Conservation (phyloP, 805 yeast genomes). For the Jamesozyma spencerorum region DNA sequence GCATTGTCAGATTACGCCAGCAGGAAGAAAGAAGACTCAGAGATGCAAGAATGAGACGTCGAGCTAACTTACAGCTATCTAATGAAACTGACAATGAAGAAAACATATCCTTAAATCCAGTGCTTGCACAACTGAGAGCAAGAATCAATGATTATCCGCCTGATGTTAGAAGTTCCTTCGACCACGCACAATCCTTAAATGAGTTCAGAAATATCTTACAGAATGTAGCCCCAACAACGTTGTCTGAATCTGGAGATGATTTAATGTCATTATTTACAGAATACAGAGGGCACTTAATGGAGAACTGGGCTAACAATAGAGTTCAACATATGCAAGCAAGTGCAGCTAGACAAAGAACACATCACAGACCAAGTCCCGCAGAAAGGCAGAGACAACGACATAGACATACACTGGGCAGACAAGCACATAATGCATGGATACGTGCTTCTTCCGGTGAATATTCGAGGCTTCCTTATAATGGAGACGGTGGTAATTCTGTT, state of each 20-base stretch:
- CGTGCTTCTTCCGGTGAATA: background rate
- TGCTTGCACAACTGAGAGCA: conserved; percentile 9
- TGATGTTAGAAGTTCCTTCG: conserved; percentile 19
- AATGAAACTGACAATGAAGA: background rate
- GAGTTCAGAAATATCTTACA: conserved; percentile 19
- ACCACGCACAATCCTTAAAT: conserved; percentile 17
- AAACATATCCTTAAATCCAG: conserved; percentile 5
- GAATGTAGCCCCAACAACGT: conserved; percentile 14
- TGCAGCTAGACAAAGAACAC: background rate
- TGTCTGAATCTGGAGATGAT: conserved; percentile 16
- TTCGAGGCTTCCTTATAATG: background rate
- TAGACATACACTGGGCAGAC: background rate
- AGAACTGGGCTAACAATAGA: conserved; percentile 14
- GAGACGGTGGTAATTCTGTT: conserved; percentile 6
- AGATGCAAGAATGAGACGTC: conserved; percentile 1
- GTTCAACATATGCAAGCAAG: background rate
- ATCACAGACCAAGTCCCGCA: conserved; percentile 1
- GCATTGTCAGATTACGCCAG: conserved; percentile 7
- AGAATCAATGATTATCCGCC: conserved; percentile 15
- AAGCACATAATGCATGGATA: too few species aligned
- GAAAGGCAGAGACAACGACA: background rate
- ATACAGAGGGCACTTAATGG: conserved; percentile 14
- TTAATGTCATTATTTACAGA: conserved; percentile 14
- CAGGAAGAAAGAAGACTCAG: conserved; percentile 2
- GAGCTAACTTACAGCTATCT: background rate